Base-by-base conservation (phyloP, 2,329 filamentous ascomycete genomes). In the Epichloe coenophiala region DNA sequence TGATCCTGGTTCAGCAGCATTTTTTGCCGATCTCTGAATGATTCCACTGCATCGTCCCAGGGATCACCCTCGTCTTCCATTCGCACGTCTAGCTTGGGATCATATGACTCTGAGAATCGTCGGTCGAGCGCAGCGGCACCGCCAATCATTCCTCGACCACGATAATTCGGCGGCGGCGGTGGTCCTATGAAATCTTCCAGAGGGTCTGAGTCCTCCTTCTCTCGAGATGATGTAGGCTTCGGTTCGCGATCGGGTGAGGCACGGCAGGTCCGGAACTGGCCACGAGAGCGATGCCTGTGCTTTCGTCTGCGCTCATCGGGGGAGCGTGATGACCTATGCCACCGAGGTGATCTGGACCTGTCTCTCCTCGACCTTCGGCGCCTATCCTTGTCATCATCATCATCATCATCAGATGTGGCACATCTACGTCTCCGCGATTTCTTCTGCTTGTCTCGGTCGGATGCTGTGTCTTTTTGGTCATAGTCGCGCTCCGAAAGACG, bases 11-110 rank as follows among this genome's bases (percentile, higher is more conserved):
- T 80, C 55, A 82, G 75, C 59, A 80, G 82, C 80, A 86, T 89
- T 56, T 82, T 57, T 57, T 87, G 79, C n/a, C 88, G 80, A 62
- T 95, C 88, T 39, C 84, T 78, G 51, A 88, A 74, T 4, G 83
- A 81, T 65, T 95, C 88, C 1, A 93, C 71, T 1, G 86, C 81
- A 58, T 87, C 79, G 43, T 87, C 85, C 89, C 88, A 95, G 53
- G 87, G 33, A 19, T 38, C 80, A 54, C 73, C 74, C 21, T 65
- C 66, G 8, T 69, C 67, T 54, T 75, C 74, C 45, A 71, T 67
- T 39, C 73, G 68, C 3, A 84, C 65, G 58, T 86, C 79, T n/a
- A 69, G 63, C 6, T 66, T 73, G 0, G 77, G 75, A 53, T 80
- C 73, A 57, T 84, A 84, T 47, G 72, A 76, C 1, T 80, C 71